Percentiles rank a stretch among this genome's conserved stretches.
phyloP scores from a whole-genome alignment of 169 alveolate genomes.

The Pseudocohnilembus persalinus region DNA sequence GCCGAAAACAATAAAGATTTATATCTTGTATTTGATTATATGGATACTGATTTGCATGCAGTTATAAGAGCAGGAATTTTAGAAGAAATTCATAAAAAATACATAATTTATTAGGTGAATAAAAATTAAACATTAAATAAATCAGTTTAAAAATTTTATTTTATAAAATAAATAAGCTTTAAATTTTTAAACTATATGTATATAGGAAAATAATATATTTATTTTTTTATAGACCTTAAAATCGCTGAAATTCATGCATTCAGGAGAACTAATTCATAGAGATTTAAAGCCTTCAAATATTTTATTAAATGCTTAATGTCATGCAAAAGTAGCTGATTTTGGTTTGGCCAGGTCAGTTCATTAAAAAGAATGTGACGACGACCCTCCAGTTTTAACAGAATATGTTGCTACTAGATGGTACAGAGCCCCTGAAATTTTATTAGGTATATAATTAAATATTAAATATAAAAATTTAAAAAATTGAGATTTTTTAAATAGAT shows the following conservation, averaged over 20 bases:
- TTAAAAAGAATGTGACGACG: slow-evolving; percentile 57
- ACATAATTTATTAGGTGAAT: slow-evolving; percentile 35
- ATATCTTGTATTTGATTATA: slow-evolving; percentile 97
- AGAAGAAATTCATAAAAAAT: slow-evolving; percentile 93
- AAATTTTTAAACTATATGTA: no score
- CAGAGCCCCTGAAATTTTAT: slow-evolving; percentile 97
- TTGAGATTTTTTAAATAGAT: no score
- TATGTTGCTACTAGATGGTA: slow-evolving; percentile 99
- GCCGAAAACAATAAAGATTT: slow-evolving; percentile 69
- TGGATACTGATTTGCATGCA: slow-evolving; percentile 99
- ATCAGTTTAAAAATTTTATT: no score
- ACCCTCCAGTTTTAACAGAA: slow-evolving; percentile 89
- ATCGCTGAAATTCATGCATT: slow-evolving; percentile 93
- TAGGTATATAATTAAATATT: slow-evolving; percentile 81
- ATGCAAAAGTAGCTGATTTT: slow-evolving; percentile 97
- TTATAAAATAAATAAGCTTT: background rate
- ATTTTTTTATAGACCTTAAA: slow-evolving; percentile 61
- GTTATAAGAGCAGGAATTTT: slow-evolving; percentile 98
- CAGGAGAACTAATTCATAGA: slow-evolving; percentile 97
- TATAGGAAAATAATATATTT: slow-evolving; percentile 88
- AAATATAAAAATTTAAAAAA: no score
- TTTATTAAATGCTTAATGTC: slow-evolving; percentile 96
- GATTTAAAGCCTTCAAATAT: slow-evolving; percentile 99
- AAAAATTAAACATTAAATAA: no score
- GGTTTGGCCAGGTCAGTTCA: slow-evolving; percentile 95